Base-by-base conservation (phyloP, 2,329 filamentous ascomycete species). In the Cytospora mali region DNA sequence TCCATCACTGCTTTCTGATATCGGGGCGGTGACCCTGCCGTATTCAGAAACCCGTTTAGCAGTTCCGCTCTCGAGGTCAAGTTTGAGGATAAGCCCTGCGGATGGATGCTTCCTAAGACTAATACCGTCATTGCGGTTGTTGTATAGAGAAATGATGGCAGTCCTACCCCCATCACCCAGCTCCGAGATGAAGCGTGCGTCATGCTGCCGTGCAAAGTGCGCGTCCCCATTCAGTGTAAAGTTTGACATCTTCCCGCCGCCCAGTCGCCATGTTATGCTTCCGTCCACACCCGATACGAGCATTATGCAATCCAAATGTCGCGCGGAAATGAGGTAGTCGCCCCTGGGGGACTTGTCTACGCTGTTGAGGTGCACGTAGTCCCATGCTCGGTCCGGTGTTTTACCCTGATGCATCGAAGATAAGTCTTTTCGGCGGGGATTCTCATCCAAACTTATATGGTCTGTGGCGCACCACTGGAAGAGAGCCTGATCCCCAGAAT, bases 281-380 rank as follows among this genome's bases (percentile, higher is more conserved):
- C 82, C 81, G 9, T 79, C 77, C 3, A 72, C 72, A 18, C 76
- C 74, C 54, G 79, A 79, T 66, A 86, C 77, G 53, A 77, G 78
- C 52, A 75, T 76, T 11, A 85, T 72, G 13, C 77, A 75, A 67
- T 78, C 78, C 46, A 77, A 75, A 67, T 84, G 76, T 1, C 82
- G 79, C 0, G 79, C 75, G 0, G 82, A 85, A 28, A 86, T 74
- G 18, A 85, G 70, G 58, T 83, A 86, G 53, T 64, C 54, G 3
- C 81, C 81, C 0, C 75, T 66, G 0, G 71, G 66, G 60, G 79
- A 77, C 68, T 84, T 84, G 67, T 84, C 79, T n/a, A 85, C 73
- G 33, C 80, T 80, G 71, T 85, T 84, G 71, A 85, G 78, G 69
- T 84, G 81, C 68, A 84, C 84, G 63, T 78, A 84, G 69, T 85